These are phyloP conservation scores for Cutaneotrichosporon sp. DNA, from an alignment of 1,284 basidiomycete genomes.

Conservation along the genomic window DNA sequence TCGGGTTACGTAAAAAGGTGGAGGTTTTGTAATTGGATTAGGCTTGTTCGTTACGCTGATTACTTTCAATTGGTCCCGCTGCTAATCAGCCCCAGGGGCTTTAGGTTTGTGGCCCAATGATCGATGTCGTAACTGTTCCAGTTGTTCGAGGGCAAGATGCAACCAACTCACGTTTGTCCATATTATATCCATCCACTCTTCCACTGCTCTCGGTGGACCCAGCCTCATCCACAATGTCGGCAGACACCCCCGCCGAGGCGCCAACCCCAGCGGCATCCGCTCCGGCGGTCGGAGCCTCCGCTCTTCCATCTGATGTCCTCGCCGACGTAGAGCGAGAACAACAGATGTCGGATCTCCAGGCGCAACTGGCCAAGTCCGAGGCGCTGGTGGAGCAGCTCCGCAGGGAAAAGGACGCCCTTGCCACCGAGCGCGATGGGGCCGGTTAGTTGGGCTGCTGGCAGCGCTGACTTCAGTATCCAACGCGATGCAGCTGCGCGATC, in stretches of 20 bases:
- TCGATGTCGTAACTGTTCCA: too few relatives aligned
- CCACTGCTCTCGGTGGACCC: background rate
- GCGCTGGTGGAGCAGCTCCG: conserved; percentile 31
- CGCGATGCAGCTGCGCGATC: conserved; percentile 35
- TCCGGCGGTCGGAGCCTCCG: background rate
- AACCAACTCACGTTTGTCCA: too few relatives aligned
- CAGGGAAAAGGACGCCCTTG: conserved; percentile 27
- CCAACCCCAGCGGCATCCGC: background rate
- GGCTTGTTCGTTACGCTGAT: background rate
- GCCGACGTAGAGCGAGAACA: conserved; percentile 46
- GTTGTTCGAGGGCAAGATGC: too few relatives aligned
- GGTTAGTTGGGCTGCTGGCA: conserved; percentile 19
- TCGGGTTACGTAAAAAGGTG: background rate
- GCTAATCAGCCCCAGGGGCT: too few relatives aligned
- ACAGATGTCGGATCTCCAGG: conserved; percentile 38
- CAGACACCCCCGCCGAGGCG: conserved; percentile 8
- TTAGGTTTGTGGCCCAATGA: too few relatives aligned
- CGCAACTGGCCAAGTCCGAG: conserved; percentile 30
- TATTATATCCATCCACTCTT: background rate
- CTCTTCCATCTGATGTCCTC: conserved; percentile 27
- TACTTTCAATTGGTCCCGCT: background rate
- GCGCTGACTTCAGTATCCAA: conserved; percentile 26
- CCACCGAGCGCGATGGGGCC: conserved; percentile 31
- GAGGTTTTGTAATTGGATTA: background rate
- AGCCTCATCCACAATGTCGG: conserved; percentile 11